Percentiles rank a stretch among this genome's conserved stretches.
phyloP scores from a whole-genome alignment of 805 yeast genomes.

The Pichia cephalocereana region DNA sequence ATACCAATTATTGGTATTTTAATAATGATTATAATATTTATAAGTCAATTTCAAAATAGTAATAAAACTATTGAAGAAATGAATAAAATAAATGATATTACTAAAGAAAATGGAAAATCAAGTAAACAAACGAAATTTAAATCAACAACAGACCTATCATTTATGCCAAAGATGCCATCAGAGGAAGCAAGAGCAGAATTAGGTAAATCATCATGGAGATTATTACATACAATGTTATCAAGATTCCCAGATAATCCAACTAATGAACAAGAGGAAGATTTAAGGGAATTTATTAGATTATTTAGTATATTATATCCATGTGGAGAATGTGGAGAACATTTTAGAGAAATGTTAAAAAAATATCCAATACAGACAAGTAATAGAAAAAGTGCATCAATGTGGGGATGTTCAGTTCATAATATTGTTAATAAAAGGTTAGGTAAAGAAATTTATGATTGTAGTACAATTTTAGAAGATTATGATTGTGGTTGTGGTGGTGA shows the following conservation, averaged over 20 bases:
- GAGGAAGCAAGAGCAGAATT: conserved; percentile 59
- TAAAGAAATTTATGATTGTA: conserved; percentile 75
- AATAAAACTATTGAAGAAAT: no score
- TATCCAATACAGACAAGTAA: conserved; percentile 80
- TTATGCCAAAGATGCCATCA: conserved; percentile 94
- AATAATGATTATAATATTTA: no score
- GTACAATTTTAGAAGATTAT: conserved; percentile 76
- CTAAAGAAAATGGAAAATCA: background rate
- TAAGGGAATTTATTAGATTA: conserved; percentile 53
- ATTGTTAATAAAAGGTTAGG: conserved; percentile 66
- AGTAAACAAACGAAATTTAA: no score
- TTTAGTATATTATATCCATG: conserved; percentile 95
- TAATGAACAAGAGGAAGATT: conserved; percentile 49
- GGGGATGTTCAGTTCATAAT: conserved; percentile 96
- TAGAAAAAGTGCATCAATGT: conserved; percentile 74
- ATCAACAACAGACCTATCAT: conserved; percentile 23
- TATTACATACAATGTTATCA: conserved; percentile 86
- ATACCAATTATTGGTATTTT: no score
- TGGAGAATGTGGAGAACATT: conserved; percentile 94
- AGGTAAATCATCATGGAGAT: conserved; percentile 87
- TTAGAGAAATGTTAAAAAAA: conserved; percentile 54
- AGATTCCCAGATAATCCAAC: conserved; percentile 84
- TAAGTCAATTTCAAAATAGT: no score
- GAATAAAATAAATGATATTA: no score
- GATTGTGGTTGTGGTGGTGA: conserved; percentile 93